Evolutionary conservation across 2,329 filamentous ascomycete genomes (phyloP).

Genomic region (Penicillium sp.): DNA sequence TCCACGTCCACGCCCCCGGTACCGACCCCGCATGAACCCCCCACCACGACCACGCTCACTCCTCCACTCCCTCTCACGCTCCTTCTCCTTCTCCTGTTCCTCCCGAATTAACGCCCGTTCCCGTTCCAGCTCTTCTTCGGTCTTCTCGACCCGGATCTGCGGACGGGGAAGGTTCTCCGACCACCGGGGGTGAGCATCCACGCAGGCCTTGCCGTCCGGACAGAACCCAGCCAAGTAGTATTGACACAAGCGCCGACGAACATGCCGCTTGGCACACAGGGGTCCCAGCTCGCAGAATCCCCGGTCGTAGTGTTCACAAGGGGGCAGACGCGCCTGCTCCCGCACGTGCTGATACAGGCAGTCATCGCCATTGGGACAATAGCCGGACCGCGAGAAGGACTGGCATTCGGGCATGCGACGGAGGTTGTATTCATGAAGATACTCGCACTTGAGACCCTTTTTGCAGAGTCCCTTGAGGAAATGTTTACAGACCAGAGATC

Average conservation of each 20-base stretch:
- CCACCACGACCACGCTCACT: conserved; percentile 45
- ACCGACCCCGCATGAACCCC: conserved; percentile 36
- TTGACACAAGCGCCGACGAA: conserved; percentile 67
- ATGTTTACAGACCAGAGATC: conserved; percentile 86
- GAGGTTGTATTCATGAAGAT: conserved; percentile 95
- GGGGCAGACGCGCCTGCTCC: conserved; percentile 65
- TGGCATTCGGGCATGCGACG: conserved; percentile 98
- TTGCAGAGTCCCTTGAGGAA: conserved; percentile 96
- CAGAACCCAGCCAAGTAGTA: conserved; percentile 94
- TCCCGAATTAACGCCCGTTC: conserved; percentile 50
- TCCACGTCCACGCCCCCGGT: conserved; percentile 42
- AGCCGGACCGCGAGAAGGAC: conserved; percentile 85
- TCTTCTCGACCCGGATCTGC: conserved; percentile 58
- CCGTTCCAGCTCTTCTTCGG: conserved; percentile 58
- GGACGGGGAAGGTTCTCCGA: conserved; percentile 54
- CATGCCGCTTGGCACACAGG: conserved; percentile 77
- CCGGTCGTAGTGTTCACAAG: conserved; percentile 83
- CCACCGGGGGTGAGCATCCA: conserved; percentile 74
- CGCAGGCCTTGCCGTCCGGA: conserved; percentile 68
- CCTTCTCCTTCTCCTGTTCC: conserved; percentile 50
- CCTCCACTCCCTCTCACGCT: conserved; percentile 47
- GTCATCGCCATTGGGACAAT: conserved; percentile 93
- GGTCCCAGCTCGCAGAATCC: conserved; percentile 91
- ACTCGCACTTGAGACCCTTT: conserved; percentile 93
- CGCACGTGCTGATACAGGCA: conserved; percentile 89